These are phyloP conservation scores for Poterioochromonas sp. DNA, from an alignment of 352 stramenopile genomes.

Conservation along the genomic window DNA sequence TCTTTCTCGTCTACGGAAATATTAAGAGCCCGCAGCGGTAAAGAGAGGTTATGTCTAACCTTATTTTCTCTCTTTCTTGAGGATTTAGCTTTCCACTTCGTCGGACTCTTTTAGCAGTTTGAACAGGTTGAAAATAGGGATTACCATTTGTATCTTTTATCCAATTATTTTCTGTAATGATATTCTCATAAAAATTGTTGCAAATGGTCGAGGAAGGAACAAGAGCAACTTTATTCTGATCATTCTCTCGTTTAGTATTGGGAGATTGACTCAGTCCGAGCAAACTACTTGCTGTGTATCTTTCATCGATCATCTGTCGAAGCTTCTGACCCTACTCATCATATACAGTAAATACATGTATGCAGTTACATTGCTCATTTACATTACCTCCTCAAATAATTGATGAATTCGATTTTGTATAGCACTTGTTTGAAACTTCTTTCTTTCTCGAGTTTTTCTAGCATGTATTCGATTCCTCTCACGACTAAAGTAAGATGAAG, in stretches of 20 bases:
- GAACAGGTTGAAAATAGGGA: neutral
- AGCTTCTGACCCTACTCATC: constrained; percentile 37
- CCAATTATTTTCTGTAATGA: neutral
- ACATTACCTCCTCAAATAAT: constrained; percentile 35
- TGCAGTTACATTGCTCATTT: neutral
- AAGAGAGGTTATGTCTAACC: no score
- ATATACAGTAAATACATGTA: neutral
- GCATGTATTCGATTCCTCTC: constrained; percentile 47
- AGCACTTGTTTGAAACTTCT: constrained; percentile 43
- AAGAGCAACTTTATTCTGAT: neutral
- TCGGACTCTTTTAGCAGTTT: constrained; percentile 14
- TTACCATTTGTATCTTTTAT: neutral
- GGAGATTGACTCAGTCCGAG: constrained; percentile 33
- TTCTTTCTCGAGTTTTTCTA: constrained; percentile 46
- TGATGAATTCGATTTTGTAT: constrained; percentile 41
- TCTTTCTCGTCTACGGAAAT: constrained; percentile 37
- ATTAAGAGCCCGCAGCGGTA: no score
- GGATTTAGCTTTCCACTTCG: constrained; percentile 40
- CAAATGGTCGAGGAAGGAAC: neutral
- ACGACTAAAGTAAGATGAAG: constrained; percentile 34
- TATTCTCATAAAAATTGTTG: neutral
- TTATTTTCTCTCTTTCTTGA: constrained; percentile 45
- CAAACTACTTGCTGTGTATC: constrained; percentile 46
- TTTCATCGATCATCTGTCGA: constrained; percentile 42
- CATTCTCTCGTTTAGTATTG: neutral